Percentiles rank a stretch among this genome's conserved stretches.
These are phyloP conservation scores for Lepidium didymum DNA, from an alignment of 345 rosid genomes.

Conservation along the genomic window DNA sequence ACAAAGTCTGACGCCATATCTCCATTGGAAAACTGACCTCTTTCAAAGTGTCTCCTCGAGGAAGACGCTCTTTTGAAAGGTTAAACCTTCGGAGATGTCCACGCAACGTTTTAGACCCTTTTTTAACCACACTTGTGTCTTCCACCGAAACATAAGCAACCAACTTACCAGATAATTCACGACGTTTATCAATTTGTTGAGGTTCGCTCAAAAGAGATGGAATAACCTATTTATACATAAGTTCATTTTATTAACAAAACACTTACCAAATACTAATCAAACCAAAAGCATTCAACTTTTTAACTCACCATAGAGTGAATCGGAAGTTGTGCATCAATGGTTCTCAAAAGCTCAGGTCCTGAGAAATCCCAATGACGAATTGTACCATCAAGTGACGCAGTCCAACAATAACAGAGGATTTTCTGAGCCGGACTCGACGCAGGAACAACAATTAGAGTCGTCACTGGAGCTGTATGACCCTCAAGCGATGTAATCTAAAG, in stretches of 20 bases:
- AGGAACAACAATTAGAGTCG: slow-evolving; percentile 69
- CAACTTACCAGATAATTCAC: slow-evolving; percentile 26
- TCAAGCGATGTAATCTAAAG: slow-evolving; percentile 60
- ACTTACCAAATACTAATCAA: background rate
- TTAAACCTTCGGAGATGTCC: slow-evolving; percentile 73
- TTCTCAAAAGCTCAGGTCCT: slow-evolving; percentile 65
- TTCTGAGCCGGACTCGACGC: slow-evolving; percentile 46
- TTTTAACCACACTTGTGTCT: slow-evolving; percentile 28
- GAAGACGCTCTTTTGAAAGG: slow-evolving; percentile 51
- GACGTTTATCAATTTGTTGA: slow-evolving; percentile 26
- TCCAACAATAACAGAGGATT: slow-evolving; percentile 76
- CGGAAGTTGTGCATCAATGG: slow-evolving; percentile 47
- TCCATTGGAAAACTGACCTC: slow-evolving; percentile 43
- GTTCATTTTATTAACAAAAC: background rate
- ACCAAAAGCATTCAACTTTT: background rate
- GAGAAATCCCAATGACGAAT: slow-evolving; percentile 90
- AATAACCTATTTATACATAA: slow-evolving; percentile 50
- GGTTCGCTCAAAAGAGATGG: slow-evolving; percentile 50
- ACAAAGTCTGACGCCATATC: background rate
- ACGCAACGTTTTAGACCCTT: slow-evolving; percentile 28
- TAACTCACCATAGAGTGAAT: slow-evolving; percentile 67
- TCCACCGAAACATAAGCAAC: slow-evolving; percentile 68
- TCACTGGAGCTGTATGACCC: slow-evolving; percentile 72
- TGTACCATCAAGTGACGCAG: slow-evolving; percentile 88
- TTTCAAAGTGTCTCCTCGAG: slow-evolving; percentile 53